Base-by-base conservation (phyloP, 2,329 filamentous ascomycete species). In the Colletotrichum agaves region DNA sequence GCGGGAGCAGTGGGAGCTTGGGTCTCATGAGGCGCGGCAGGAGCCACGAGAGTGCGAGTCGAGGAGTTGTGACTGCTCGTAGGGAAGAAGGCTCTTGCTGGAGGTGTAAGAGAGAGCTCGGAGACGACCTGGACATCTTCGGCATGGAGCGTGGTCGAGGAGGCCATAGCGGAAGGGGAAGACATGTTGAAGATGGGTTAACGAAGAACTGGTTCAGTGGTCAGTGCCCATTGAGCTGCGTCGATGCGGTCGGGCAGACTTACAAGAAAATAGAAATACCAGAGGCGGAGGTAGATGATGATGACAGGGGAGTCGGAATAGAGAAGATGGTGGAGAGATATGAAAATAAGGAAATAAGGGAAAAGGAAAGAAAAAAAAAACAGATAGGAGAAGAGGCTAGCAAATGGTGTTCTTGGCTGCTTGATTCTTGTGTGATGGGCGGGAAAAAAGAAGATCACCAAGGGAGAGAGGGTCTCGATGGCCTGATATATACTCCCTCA, bases 301-400 rank as follows among this genome's bases (percentile, higher is more conserved):
- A 50, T 19, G 27, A 50, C 13, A 31, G 31, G 47, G 27, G 31
- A 50, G 27, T 50, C 19, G n/a, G 43, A 23, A 23, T 4, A 53
- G 50, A 37, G 33, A 19, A 31, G 33, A 23, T 15, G 11, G 13
- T 13, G 39, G 41, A 27, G 17, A 43, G 23, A n/a, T 19, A 12
- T 7, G 47, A 31, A 50, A 50, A 50, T 19, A 50, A 50, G 47
- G 47, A 31, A 50, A 50, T 31, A 12, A 33, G 52, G 44, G 19
- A 58, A 67, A 62, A 62, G 52, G 41, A 66, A 62, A 63, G 27
- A 41, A 63, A 57, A 49, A 33, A 23, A 41, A 57, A 43, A 47
- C 33, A 43, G 43, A 23, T 17, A 5, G 41, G n/a, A 56, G 27
- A 44, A 58, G 59, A 27, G 17, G 27, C 33, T 33, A 37, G 41